Evolutionary conservation across 352 stramenopile genomes (phyloP), one percentile per base, ranked within the genome.

Genomic region (Phytophthora boehmeriae): DNA sequence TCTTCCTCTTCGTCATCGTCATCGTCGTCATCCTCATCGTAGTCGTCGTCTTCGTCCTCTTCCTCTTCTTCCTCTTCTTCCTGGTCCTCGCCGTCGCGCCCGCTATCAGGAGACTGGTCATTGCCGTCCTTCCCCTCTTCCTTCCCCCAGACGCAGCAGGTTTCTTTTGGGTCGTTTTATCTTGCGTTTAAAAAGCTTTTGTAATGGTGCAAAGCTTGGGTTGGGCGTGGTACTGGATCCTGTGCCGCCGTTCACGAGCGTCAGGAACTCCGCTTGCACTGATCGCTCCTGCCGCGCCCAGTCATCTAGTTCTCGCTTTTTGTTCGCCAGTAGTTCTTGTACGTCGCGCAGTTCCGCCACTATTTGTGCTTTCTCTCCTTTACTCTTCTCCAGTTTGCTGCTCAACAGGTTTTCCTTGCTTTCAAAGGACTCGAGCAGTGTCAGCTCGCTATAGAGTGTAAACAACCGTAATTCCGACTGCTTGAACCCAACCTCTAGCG

Each of bases 1-100:
- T 98, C 92, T 61, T 97, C 89, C 25, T 96, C 89, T 51, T 98
- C 90, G 13, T 97, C 90, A 36, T 97, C 88, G 6, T 97, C 86
- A 30, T 97, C 87, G 27, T 97, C 88, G 14, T 97, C 88, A 32
- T 97, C 82, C 13, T 96, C 81, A n/a, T 96, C 73, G 50, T 90
- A 64, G 22, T 89, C 75, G 42, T 86, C 68, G 14, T 90, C 78
- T 0, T 92, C 82, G 0, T 92, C 82, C 1, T 91, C 83, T 1
- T 93, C 82, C 0, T 85, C 80, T 3, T 93, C 82, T 8, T 92
- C 85, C 0, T 90, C 78, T 6, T 93, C 86, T 0, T 90, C 81
- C 0, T 91, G 69, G 6, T 89, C 71, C 0, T 92, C 85, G 32
- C 86, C 72, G 38, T 96, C 86, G 5, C 77, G 73, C 1, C 51